Percentiles rank a stretch among this genome's conserved stretches.
Evolutionary conservation across 23 red algal genomes (phyloP).

Genomic region (Cyanidium caldarium): DNA sequence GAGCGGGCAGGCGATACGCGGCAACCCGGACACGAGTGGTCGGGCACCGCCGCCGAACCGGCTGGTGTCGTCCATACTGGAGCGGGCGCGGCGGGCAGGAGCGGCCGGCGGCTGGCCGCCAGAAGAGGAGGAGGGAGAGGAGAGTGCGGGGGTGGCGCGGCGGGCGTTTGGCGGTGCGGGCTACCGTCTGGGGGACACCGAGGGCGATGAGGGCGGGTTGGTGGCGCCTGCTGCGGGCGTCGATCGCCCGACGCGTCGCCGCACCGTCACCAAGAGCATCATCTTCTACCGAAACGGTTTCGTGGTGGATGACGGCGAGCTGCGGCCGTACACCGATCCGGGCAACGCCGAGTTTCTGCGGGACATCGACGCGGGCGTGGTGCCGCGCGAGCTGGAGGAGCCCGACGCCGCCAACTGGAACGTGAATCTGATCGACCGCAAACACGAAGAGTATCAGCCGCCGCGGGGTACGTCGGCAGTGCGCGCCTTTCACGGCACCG

Average conservation of each 20-base stretch:
- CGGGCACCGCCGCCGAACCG: not conserved
- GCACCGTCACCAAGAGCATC: conserved; percentile 46
- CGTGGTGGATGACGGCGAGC: conserved; percentile 52
- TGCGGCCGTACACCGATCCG: conserved; percentile 70
- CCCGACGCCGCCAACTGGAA: conserved; percentile 59
- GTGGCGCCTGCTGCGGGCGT: not conserved
- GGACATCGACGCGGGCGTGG: conserved; percentile 75
- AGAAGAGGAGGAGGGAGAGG: not conserved
- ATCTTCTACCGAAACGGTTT: conserved; percentile 92
- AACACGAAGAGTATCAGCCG: conserved; percentile 49
- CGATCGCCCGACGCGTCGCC: conserved; percentile 2
- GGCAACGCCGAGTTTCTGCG: conserved; percentile 59
- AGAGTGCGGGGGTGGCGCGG: not conserved
- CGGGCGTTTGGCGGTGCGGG: conserved; percentile 70
- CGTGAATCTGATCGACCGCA: conserved; percentile 68
- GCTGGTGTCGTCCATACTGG: conserved; percentile 55
- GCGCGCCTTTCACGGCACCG: conserved; percentile 58
- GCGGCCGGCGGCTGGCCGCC: not conserved
- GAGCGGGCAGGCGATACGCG: conserved; percentile 63
- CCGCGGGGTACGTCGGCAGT: conserved; percentile 21
- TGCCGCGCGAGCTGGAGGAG: conserved; percentile 77
- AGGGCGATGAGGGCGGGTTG: not conserved
- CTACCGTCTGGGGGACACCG: conserved; percentile 52
- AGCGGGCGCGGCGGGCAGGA: conserved; percentile 46
- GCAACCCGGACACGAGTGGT: not conserved